Evolutionary conservation across 495 filamentous ascomycete species (phyloP).

Genomic region (Jackrogersella multiformis): DNA sequence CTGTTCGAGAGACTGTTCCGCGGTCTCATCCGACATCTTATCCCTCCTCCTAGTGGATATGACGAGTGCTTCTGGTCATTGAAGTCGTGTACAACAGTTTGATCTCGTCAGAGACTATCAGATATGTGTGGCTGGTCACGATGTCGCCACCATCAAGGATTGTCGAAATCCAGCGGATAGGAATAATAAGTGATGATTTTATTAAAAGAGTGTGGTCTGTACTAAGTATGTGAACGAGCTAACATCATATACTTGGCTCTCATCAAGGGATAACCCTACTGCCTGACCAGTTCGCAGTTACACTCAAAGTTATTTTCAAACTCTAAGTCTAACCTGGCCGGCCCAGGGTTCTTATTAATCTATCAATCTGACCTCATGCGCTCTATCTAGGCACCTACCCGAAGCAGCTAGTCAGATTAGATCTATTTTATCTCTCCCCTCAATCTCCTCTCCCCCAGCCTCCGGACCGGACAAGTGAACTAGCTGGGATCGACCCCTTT

Average conservation of each 20-base stretch:
- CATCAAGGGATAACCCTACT: not conserved
- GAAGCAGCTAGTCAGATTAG: constrained; percentile 27
- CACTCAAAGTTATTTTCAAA: not conserved
- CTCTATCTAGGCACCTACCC: constrained; percentile 34
- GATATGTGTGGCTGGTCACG: not conserved
- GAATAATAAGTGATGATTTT: not conserved
- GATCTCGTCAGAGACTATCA: not conserved
- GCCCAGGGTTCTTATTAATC: no score
- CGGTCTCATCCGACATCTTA: not conserved
- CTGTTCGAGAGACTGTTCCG: not conserved
- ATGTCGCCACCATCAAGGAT: not conserved
- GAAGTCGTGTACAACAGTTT: not conserved
- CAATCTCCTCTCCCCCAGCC: constrained; percentile 13
- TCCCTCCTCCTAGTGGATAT: not conserved
- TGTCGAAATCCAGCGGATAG: not conserved
- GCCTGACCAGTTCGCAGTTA: constrained; percentile 11
- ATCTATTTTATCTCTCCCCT: constrained; percentile 26
- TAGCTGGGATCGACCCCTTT: not conserved
- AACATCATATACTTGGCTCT: constrained; percentile 1
- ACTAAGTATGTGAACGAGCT: not conserved
- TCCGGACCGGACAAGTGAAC: constrained; percentile 26
- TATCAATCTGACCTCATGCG: constrained; percentile 30
- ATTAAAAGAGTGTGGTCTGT: not conserved
- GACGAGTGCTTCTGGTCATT: not conserved
- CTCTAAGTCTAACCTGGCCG: constrained; percentile 10